Evolutionary conservation across 2,329 filamentous ascomycete species (phyloP).

Genomic region (Ophiostoma perfectum): DNA sequence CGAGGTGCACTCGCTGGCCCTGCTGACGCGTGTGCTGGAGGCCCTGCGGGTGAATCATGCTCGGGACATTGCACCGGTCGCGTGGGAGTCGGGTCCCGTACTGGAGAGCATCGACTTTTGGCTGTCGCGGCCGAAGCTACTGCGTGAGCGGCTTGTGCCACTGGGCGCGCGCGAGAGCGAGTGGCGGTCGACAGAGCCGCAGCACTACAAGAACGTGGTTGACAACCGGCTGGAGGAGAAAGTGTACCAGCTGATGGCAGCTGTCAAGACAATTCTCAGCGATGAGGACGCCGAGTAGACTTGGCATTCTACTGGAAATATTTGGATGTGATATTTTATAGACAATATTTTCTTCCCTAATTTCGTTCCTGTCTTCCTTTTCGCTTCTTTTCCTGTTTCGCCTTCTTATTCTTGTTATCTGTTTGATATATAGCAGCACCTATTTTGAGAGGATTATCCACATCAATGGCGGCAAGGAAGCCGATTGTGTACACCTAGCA

Average conservation of each 20-base stretch:
- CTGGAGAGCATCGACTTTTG: slow-evolving; percentile 81
- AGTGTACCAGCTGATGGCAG: slow-evolving; percentile 63
- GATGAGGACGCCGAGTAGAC: slow-evolving; percentile 37
- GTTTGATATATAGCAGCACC: not conserved
- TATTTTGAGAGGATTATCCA: not conserved
- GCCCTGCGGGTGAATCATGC: slow-evolving; percentile 59
- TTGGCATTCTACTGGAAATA: not conserved
- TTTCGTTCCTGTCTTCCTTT: not conserved
- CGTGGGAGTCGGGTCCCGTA: slow-evolving; percentile 67
- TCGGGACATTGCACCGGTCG: slow-evolving; percentile 66
- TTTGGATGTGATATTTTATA: not conserved
- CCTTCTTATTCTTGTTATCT: not conserved
- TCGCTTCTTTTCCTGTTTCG: not conserved
- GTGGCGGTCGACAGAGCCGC: slow-evolving; percentile 44
- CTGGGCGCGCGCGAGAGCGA: slow-evolving; percentile 67
- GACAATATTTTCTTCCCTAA: not conserved
- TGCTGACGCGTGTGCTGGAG: slow-evolving; percentile 68
- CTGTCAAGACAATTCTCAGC: slow-evolving; percentile 50
- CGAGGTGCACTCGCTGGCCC: slow-evolving; percentile 72
- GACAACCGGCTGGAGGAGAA: slow-evolving; percentile 70
- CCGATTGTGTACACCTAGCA: not conserved
- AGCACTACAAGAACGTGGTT: slow-evolving; percentile 33
- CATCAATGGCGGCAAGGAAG: not conserved
- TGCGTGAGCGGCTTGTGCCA: slow-evolving; percentile 69
- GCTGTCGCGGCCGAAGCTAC: slow-evolving; percentile 60